A percentile compares a stretch with the other conserved stretches of the same genome.
phyloP scores from a whole-genome alignment of 768 basidiomycete genomes.

The Xerocomus brunneocitrinus region DNA sequence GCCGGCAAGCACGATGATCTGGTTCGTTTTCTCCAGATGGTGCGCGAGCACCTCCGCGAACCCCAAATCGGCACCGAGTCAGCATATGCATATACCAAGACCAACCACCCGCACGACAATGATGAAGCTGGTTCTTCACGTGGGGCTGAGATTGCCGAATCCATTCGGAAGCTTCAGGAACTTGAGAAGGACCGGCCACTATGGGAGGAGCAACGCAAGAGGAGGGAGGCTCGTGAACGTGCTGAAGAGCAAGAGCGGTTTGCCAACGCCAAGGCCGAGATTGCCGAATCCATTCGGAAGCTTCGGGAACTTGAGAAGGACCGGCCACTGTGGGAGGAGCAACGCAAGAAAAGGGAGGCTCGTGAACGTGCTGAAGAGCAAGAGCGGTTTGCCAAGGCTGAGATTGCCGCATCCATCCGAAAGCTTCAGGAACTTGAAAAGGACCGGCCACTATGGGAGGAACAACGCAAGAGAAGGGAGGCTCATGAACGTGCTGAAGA shows the following conservation, averaged over 20 bases:
- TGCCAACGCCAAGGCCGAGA: conserved; percentile 15
- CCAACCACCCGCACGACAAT: conserved; percentile 90
- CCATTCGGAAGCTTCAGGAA: conserved; percentile 62
- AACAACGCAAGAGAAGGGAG: conserved; percentile 43
- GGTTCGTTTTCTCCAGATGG: conserved; percentile 97
- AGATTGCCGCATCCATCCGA: conserved; percentile 58
- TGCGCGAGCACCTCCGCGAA: conserved; percentile 92
- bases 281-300: conserved; percentile 64
- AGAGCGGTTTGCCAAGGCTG: conserved; percentile 29
- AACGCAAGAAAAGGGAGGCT: conserved; percentile 41
- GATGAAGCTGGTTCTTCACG: conserved; percentile 36
- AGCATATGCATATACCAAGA: conserved; percentile 97
- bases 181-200: conserved; percentile 59
- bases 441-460: conserved; percentile 61
- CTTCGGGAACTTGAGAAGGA: conserved; percentile 64
- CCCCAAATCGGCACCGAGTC: conserved; percentile 98
- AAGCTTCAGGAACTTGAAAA: conserved; percentile 66
- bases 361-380: conserved; percentile 43
- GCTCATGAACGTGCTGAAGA: conserved; percentile 41
- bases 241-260: conserved; percentile 40
- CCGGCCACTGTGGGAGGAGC: conserved; percentile 58
- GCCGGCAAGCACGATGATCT: conserved; percentile 93
- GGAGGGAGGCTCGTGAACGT: conserved; percentile 40
- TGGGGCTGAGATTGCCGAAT: conserved; percentile 51
- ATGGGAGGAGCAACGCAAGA: conserved; percentile 53